phyloP scores from a whole-genome alignment of 148 eudicot genomes.

The Rhododendron griersonianum region DNA sequence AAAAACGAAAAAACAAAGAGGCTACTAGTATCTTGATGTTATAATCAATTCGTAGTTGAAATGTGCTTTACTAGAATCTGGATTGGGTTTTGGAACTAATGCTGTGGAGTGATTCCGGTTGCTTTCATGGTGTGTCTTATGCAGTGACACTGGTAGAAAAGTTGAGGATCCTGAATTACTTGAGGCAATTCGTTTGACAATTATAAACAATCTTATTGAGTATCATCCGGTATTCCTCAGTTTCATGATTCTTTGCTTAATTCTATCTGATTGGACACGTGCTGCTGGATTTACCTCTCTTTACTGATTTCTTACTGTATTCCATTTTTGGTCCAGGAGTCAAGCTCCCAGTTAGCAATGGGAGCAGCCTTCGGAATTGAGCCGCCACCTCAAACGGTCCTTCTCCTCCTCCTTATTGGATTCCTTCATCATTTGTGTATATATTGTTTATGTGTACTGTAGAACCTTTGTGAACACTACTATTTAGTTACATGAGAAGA shows the following conservation, averaged over 20 bases:
- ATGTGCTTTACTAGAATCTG: not conserved
- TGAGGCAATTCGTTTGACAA: constrained; percentile 92
- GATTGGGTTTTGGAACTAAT: not conserved
- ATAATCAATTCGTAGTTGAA: not conserved
- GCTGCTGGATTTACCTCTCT: not conserved
- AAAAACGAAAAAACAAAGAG: not conserved
- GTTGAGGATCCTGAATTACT: constrained; percentile 89
- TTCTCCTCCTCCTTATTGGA: not conserved
- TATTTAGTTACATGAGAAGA: not conserved
- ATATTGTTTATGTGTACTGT: not conserved
- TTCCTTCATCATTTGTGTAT: not conserved
- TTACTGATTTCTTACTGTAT: constrained; percentile 10
- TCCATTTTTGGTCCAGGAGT: constrained; percentile 54
- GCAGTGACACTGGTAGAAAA: constrained; percentile 83
- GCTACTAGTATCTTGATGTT: not conserved
- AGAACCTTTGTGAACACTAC: constrained; percentile 9
- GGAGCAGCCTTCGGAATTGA: constrained; percentile 84
- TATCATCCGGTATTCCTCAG: constrained; percentile 73
- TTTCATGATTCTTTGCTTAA: constrained; percentile 1
- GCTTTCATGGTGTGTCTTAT: constrained; percentile 15
- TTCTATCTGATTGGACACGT: not conserved
- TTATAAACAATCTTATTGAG: constrained; percentile 80
- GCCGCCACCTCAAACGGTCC: constrained; percentile 59
- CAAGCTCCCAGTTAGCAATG: constrained; percentile 81
- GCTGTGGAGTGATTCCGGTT: not conserved